Evolutionary conservation across 2,329 filamentous ascomycete genomes (phyloP).

Genomic region (Paecilomyces sp.): DNA sequence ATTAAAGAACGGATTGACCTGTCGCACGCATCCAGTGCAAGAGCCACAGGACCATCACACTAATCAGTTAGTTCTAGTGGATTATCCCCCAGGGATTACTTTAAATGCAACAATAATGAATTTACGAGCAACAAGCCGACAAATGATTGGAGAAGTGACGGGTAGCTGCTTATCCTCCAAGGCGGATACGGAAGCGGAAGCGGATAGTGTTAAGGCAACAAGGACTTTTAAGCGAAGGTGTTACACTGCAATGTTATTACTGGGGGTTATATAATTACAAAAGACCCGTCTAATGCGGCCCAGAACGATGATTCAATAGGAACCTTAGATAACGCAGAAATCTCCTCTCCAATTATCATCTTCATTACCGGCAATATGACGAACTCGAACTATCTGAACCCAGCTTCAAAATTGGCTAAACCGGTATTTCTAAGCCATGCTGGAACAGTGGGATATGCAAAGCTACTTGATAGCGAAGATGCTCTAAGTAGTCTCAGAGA

Average conservation of each 20-base stretch:
- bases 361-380: slow-evolving; percentile 5
- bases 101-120: neutral
- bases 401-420: slow-evolving; percentile 12
- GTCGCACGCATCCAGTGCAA: neutral
- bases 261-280: neutral
- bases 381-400: slow-evolving; percentile 7
- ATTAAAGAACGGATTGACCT: neutral
- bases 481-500: slow-evolving; percentile 54
- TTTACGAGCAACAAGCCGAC: neutral
- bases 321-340: neutral
- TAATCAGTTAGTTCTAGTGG: neutral
- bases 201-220: slow-evolving; percentile 13
- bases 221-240: neutral
- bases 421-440: slow-evolving; percentile 24
- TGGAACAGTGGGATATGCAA: slow-evolving; percentile 29
- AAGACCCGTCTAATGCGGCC: neutral
- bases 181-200: slow-evolving; percentile 11
- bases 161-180: neutral
- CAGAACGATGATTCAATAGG: neutral
- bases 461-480: slow-evolving; percentile 54
- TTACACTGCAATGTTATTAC: neutral
- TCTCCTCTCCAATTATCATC: neutral
- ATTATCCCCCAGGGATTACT: neutral
- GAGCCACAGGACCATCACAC: neutral
- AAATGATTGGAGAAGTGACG: neutral